Conservation (phyloP, 805 yeast species). For the Teunomyces gatunensis region DNA sequence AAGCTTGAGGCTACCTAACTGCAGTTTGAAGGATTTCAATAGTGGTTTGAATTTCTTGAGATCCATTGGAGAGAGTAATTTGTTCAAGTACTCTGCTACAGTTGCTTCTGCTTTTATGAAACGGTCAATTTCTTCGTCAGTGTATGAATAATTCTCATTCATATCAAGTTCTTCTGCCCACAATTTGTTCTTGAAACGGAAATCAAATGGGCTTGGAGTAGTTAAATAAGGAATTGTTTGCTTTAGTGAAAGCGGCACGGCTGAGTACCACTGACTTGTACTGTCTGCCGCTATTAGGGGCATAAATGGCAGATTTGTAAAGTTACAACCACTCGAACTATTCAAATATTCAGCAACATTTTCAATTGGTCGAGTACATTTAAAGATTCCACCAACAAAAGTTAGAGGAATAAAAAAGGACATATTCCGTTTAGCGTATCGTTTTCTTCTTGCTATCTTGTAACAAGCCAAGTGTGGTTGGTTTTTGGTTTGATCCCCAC, state of each 20-base stretch:
- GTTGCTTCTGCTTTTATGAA: slow-evolving; percentile 24
- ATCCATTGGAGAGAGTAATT: slow-evolving; percentile 9
- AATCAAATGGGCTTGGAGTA: slow-evolving; percentile 44
- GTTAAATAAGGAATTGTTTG: slow-evolving; percentile 58
- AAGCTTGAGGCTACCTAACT: background rate
- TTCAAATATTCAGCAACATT: slow-evolving; percentile 13
- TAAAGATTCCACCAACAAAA: slow-evolving; percentile 64
- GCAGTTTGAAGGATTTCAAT: background rate
- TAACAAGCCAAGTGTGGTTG: slow-evolving; percentile 39
- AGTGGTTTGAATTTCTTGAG: slow-evolving; percentile 1
- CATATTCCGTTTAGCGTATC: slow-evolving; percentile 45
- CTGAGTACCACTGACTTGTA: slow-evolving; percentile 45
- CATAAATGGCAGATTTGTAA: slow-evolving; percentile 42
- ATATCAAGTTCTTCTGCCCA: slow-evolving; percentile 51
- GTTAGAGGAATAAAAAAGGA: slow-evolving; percentile 53
- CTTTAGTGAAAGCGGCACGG: slow-evolving; percentile 23
- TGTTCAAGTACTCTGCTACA: slow-evolving; percentile 8
- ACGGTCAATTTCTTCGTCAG: slow-evolving; percentile 32
- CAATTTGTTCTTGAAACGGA: slow-evolving; percentile 31
- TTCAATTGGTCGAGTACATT: slow-evolving; percentile 40
- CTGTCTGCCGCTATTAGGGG: slow-evolving; percentile 63
- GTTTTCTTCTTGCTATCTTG: slow-evolving; percentile 54
- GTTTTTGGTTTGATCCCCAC: background rate
- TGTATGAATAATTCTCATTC: slow-evolving; percentile 48
- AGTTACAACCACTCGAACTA: slow-evolving; percentile 33